Conservation (phyloP, 2,329 filamentous ascomycete species). For the Aspergillus fumigatus region DNA sequence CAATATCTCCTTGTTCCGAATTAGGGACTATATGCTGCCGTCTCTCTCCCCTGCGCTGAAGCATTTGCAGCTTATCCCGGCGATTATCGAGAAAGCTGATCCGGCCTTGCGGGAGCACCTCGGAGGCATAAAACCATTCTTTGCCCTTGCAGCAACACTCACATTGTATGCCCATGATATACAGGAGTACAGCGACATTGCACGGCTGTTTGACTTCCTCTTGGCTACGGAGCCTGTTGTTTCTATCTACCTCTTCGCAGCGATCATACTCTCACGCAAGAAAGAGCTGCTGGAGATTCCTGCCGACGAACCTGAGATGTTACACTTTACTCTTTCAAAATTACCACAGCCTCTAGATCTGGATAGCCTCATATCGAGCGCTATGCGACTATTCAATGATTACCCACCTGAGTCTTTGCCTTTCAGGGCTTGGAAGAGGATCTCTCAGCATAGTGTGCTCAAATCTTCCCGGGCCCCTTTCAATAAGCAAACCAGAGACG, state of each 20-base stretch:
- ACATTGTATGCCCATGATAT: slow-evolving; percentile 98
- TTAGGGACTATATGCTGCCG: slow-evolving; percentile 96
- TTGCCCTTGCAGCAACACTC: slow-evolving; percentile 85
- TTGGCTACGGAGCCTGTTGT: slow-evolving; percentile 84
- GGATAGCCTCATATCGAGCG: slow-evolving; percentile 66
- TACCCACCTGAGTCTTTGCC: slow-evolving; percentile 70
- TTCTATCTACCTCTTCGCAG: slow-evolving; percentile 85
- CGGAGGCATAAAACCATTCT: slow-evolving; percentile 77
- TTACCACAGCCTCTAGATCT: slow-evolving; percentile 76
- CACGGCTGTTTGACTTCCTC: slow-evolving; percentile 87
- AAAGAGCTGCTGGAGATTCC: slow-evolving; percentile 82
- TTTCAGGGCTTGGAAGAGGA: slow-evolving; percentile 60
- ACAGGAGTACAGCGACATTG: slow-evolving; percentile 80
- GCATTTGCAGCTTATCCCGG: slow-evolving; percentile 82
- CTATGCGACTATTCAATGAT: slow-evolving; percentile 58
- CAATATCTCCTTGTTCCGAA: slow-evolving; percentile 81
- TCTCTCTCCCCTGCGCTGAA: slow-evolving; percentile 73
- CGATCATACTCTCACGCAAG: slow-evolving; percentile 75
- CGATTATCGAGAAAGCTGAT: slow-evolving; percentile 71
- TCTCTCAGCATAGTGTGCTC: slow-evolving; percentile 74
- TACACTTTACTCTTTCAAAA: slow-evolving; percentile 83
- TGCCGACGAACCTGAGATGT: slow-evolving; percentile 80
- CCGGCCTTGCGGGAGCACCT: slow-evolving; percentile 68
- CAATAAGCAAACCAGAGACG: slow-evolving; percentile 54
- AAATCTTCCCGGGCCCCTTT: slow-evolving; percentile 67